Evolutionary conservation across 139 green algal genomes (phyloP), one percentile per base, ranked within the genome.

Genomic region (Raphidocelis subcapitata): DNA sequence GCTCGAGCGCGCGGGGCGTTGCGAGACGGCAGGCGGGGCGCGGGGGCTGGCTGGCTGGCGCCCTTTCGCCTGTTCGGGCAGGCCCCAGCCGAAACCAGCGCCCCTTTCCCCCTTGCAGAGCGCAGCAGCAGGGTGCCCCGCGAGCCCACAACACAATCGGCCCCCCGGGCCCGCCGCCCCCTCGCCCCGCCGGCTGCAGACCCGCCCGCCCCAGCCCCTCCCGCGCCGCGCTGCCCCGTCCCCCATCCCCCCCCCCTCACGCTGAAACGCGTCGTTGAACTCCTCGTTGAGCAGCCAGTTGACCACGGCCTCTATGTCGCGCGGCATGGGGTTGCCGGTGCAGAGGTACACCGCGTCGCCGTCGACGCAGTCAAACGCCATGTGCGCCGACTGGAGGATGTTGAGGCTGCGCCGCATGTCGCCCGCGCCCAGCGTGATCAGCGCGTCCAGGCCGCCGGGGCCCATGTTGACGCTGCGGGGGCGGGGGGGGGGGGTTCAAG

Each of bases 391-490:
- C 89, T 95, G 90, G 57, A 99, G 81, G 57, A 99, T 95, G 88
- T 99, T 99, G 69, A 99, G 93, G 1, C 90, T 91, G 5, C 90
- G 84, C 24, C 95, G 83, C 95, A 99, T 98, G 87, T 99, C 95
- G 0, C 95, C 95, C 0, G 54, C 65, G 8, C 91, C 90, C 35
- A 99, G 84, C 35, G 78, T 68, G 26, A 96, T 73, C 10, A 99
- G 66, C 2, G 95, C 90, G 12, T 96, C 81, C 79, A 98, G 67
- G 5, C 92, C 95, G 0, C 72, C 89, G 10, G 77, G 65, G 20
- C 84, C 86, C 52, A 95, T 67, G 32, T 82, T 82, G 14, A 85
- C 70, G 23, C 83, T 88, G 79, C 21, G 33, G 28, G 59, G 23
- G 29, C 5, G 33, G 33, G 28, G 28, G 18, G n/a, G 36, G 49